Evolutionary conservation across 169 alveolate genomes (phyloP).

Genomic region (Plasmodium berghei): DNA sequence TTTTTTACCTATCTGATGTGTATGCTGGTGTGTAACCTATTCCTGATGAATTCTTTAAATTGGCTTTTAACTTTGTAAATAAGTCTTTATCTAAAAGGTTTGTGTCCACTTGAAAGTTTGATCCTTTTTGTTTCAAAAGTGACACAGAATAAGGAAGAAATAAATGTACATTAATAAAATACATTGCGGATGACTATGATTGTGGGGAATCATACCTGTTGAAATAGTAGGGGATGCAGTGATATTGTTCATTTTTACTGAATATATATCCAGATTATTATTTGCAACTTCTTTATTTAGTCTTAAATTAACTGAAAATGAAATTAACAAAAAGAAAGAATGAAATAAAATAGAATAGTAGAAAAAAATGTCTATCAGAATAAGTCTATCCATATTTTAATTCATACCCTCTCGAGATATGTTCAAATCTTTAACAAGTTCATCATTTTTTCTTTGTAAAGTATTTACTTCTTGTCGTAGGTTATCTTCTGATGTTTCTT

Average conservation of each 20-base stretch:
- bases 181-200: no score
- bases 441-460: conserved; percentile 36
- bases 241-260: conserved; percentile 28
- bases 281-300: conserved; percentile 65
- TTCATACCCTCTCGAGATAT: conserved; percentile 71
- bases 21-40: conserved; percentile 20
- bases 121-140: background rate
- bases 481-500: conserved; percentile 18
- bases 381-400: background rate
- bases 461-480: conserved; percentile 29
- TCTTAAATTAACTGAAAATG: conserved; percentile 33
- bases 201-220: conserved; percentile 8
- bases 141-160: background rate
- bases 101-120: conserved; percentile 58
- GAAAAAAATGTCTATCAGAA: background rate
- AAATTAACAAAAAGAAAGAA: background rate
- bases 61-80: conserved; percentile 63
- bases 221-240: conserved; percentile 37
- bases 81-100: conserved; percentile 47
- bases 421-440: conserved; percentile 49
- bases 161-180: background rate
- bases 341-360: background rate
- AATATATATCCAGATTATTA: conserved; percentile 40
- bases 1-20: conserved; percentile 29
- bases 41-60: conserved; percentile 34